Evolutionary conservation across 805 yeast genomes (phyloP).

Genomic region (Blastobotrys peoriensis): DNA sequence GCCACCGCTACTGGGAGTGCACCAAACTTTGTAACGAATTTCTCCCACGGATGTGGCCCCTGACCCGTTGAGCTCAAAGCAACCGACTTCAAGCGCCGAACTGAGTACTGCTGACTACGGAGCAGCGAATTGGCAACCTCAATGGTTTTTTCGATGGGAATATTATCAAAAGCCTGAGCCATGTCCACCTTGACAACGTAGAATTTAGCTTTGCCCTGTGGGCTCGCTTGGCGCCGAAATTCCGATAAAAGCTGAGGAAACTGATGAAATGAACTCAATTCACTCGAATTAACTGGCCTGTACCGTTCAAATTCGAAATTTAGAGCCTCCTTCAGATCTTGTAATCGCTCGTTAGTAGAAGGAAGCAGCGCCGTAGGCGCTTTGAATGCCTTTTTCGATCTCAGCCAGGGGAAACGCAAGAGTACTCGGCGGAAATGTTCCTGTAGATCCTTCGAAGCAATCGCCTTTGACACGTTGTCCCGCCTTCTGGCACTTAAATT

Average conservation of each 20-base stretch:
- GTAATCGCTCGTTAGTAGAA: background rate
- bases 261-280: constrained; percentile 30
- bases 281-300: background rate
- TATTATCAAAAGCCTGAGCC: constrained; percentile 66
- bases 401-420: background rate
- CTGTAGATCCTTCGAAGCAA: constrained; percentile 36
- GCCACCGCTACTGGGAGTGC: background rate
- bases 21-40: background rate
- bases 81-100: constrained; percentile 4
- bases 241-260: constrained; percentile 35
- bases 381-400: background rate
- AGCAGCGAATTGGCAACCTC: constrained; percentile 13
- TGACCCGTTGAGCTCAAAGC: background rate
- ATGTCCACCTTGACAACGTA: constrained; percentile 69
- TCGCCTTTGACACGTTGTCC: constrained; percentile 45
- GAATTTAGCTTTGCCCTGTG: constrained; percentile 30
- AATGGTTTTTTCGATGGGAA: constrained; percentile 28
- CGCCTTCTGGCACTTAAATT: constrained; percentile 5
- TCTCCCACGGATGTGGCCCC: background rate
- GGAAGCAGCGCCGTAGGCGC: constrained; percentile 23
- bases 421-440: background rate
- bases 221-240: constrained; percentile 34
- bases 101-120: constrained; percentile 10
- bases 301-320: background rate
- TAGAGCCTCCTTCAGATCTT: background rate